phyloP scores from a whole-genome alignment of 1,284 basidiomycete genomes.

The Marasmius oreades region DNA sequence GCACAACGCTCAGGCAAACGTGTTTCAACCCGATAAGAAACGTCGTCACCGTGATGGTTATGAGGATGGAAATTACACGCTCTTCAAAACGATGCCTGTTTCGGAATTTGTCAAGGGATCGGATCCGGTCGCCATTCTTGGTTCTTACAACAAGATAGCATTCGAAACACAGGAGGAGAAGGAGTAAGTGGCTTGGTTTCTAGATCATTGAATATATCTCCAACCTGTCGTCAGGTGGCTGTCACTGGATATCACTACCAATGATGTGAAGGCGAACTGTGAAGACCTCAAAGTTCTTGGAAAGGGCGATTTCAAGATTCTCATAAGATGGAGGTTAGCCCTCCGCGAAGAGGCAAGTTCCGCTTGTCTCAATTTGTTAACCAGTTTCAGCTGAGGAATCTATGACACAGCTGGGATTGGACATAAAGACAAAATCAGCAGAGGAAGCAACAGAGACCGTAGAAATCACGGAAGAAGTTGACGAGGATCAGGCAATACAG shows the following conservation, averaged over 20 bases:
- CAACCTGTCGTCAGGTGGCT: constrained; percentile 55
- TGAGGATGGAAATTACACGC: constrained; percentile 90
- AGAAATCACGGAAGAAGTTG: constrained; percentile 71
- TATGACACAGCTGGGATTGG: constrained; percentile 66
- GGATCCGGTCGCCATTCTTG: constrained; percentile 83
- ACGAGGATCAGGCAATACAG: constrained; percentile 87
- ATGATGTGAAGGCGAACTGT: constrained; percentile 80
- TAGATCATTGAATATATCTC: constrained; percentile 7
- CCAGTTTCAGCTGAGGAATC: no score
- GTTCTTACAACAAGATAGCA: constrained; percentile 80
- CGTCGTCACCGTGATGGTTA: constrained; percentile 93
- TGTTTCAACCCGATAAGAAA: constrained; percentile 98
- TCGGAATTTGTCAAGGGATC: constrained; percentile 69
- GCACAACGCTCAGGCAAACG: constrained; percentile 76
- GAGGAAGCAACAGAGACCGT: constrained; percentile 78
- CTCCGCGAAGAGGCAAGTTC: constrained; percentile 75
- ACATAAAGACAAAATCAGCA: constrained; percentile 67
- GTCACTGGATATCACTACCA: constrained; percentile 66
- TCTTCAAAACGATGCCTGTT: constrained; percentile 78
- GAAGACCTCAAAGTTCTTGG: constrained; percentile 96
- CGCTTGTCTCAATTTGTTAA: no score
- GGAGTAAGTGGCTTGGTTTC: constrained; percentile 42
- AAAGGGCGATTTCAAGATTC: constrained; percentile 93
- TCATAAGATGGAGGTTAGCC: constrained; percentile 89
- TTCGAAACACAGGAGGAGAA: constrained; percentile 87